Conservation (phyloP, 208 protist genomes). For the Cochliopodium minus region DNA sequence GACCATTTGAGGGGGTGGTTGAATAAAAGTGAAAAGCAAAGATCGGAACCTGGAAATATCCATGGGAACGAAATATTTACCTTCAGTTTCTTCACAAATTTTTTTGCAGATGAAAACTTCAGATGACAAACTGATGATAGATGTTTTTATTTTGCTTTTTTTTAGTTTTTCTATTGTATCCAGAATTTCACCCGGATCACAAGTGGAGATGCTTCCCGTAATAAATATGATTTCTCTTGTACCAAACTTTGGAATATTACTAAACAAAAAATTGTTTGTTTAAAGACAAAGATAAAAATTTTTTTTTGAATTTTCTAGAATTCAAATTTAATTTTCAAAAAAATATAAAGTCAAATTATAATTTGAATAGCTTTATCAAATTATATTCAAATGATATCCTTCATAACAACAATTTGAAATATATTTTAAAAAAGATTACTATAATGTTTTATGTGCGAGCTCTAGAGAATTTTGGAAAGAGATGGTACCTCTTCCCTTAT, state of each 20-base stretch:
- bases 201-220: slow-evolving; percentile 27
- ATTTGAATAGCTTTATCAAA: no score
- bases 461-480: slow-evolving; percentile 47
- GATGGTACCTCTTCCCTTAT: slow-evolving; percentile 25
- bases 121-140: slow-evolving; percentile 32
- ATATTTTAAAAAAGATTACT: no score
- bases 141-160: slow-evolving; percentile 16
- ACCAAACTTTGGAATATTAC: slow-evolving; percentile 39
- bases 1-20: no score
- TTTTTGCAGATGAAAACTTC: slow-evolving; percentile 32
- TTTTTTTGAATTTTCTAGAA: no score
- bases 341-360: no score
- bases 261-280: no score
- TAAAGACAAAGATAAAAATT: no score
- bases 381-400: no score
- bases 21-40: no score
- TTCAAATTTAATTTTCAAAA: no score
- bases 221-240: slow-evolving; percentile 42
- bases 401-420: no score
- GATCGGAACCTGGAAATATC: slow-evolving; percentile 30
- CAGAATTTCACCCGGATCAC: slow-evolving; percentile 42
- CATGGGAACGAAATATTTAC: slow-evolving; percentile 25
- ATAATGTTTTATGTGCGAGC: slow-evolving; percentile 24
- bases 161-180: slow-evolving; percentile 30
- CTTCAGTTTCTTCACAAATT: slow-evolving; percentile 25